Percentiles rank a stretch among this genome's conserved stretches.
Conservation (phyloP, 768 basidiomycete species). For the Mycena alexandri region DNA sequence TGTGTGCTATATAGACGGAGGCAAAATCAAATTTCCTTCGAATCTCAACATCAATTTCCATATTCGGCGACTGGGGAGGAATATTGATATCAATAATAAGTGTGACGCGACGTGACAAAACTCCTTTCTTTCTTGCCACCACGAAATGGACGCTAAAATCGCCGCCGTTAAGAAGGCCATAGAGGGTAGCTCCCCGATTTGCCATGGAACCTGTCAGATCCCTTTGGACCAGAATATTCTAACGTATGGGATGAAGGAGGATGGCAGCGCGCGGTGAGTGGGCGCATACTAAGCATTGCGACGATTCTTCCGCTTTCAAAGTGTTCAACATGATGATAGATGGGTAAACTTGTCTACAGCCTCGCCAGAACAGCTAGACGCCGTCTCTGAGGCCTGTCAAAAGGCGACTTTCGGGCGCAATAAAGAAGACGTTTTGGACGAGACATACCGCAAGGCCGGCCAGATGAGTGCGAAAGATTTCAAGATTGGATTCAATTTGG, state of each 20-base stretch:
- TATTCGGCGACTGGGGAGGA: too few relatives aligned
- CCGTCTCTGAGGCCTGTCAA: slow-evolving; percentile 44
- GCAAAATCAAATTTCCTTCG: too few relatives aligned
- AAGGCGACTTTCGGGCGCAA: slow-evolving; percentile 49
- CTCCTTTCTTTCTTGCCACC: neutral
- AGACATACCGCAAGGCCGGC: slow-evolving; percentile 51
- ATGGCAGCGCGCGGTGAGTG: slow-evolving; percentile 18
- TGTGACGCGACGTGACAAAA: neutral
- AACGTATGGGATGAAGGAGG: slow-evolving; percentile 17
- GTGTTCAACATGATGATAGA: neutral
- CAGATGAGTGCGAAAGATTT: slow-evolving; percentile 50
- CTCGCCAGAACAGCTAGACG: slow-evolving; percentile 31
- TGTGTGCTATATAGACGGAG: too few relatives aligned
- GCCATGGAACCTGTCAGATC: slow-evolving; percentile 11
- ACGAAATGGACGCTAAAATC: neutral
- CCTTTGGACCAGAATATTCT: neutral
- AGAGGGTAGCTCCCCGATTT: slow-evolving; percentile 2
- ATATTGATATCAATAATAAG: neutral
- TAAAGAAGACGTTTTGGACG: slow-evolving; percentile 49
- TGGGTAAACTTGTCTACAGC: slow-evolving; percentile 24
- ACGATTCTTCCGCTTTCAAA: neutral
- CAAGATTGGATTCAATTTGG: slow-evolving; percentile 41
- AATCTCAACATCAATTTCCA: too few relatives aligned
- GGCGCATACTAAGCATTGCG: too few relatives aligned
- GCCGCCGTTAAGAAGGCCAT: neutral